A percentile compares a stretch with the other conserved stretches of the same genome.
Conservation (phyloP, 2,329 filamentous ascomycete species). For the Cladobotryum mycophilum region DNA sequence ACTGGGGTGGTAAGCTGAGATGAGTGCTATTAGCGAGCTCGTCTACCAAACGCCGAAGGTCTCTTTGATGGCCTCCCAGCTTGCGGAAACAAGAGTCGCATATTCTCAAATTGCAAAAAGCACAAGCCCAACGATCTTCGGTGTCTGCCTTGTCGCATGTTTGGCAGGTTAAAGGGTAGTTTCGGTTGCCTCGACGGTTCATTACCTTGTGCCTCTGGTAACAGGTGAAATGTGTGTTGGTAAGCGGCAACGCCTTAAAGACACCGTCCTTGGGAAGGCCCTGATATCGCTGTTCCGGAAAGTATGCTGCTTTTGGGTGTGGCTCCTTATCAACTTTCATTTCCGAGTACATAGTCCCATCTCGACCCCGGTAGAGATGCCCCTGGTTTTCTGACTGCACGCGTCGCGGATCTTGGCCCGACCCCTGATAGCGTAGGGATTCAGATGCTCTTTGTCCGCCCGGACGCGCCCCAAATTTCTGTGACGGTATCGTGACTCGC, state of each 20-base stretch:
- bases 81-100: conserved; percentile 42
- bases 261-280: conserved; percentile 29
- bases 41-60: conserved; percentile 38
- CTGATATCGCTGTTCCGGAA: conserved; percentile 28
- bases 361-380: conserved; percentile 29
- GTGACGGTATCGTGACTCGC: conserved; percentile 23
- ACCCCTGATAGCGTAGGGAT: conserved; percentile 18
- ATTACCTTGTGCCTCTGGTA: conserved; percentile 43
- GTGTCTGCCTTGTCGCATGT: conserved; percentile 42
- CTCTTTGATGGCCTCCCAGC: conserved; percentile 35
- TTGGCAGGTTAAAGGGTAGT: conserved; percentile 49
- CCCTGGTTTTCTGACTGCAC: conserved; percentile 29
- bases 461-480: conserved; percentile 26
- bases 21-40: conserved; percentile 14
- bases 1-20: conserved; percentile 15
- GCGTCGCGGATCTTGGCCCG: conserved; percentile 25
- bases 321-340: conserved; percentile 30
- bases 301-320: conserved; percentile 31
- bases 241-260: conserved; percentile 38
- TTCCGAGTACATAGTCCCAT: conserved; percentile 37
- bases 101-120: conserved; percentile 46
- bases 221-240: conserved; percentile 40
- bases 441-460: conserved; percentile 15
- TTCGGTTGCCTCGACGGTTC: conserved; percentile 40
- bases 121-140: conserved; percentile 41